Evolutionary conservation across 2,329 filamentous ascomycete species (phyloP).

Genomic region (Thelonectria rubi): DNA sequence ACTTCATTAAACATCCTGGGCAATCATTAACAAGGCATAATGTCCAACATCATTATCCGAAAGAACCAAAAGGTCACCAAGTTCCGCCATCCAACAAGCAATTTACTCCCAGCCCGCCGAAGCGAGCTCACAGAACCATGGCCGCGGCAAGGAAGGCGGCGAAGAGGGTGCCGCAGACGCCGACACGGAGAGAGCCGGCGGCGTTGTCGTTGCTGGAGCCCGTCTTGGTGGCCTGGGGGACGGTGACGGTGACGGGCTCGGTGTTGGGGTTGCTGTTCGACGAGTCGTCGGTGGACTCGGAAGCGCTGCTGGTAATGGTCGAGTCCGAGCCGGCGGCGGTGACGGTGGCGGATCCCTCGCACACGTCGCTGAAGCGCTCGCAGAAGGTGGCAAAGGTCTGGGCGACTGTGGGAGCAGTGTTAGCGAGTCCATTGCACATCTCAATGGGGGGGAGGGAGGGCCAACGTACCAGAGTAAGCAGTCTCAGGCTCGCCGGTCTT

Average conservation of each 20-base stretch:
- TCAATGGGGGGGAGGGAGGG: neutral
- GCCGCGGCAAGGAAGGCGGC: slow-evolving; percentile 36
- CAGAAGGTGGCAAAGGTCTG: slow-evolving; percentile 44
- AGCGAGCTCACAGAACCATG: slow-evolving; percentile 36
- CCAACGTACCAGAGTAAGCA: slow-evolving; percentile 41
- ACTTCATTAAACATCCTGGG: slow-evolving; percentile 37
- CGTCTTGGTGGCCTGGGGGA: slow-evolving; percentile 21
- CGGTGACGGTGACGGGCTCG: slow-evolving; percentile 36
- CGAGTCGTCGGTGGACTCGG: slow-evolving; percentile 17
- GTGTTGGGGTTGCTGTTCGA: neutral
- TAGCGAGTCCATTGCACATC: slow-evolving; percentile 14
- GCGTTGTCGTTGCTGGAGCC: slow-evolving; percentile 24
- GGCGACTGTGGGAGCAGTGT: slow-evolving; percentile 40
- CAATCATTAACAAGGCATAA: slow-evolving; percentile 32
- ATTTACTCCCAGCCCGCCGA: neutral
- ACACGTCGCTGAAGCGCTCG: slow-evolving; percentile 43
- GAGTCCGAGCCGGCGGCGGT: slow-evolving; percentile 20
- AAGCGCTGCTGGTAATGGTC: slow-evolving; percentile 21
- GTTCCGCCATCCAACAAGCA: neutral
- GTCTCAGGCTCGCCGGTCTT: slow-evolving; percentile 40
- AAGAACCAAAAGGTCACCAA: slow-evolving; percentile 8
- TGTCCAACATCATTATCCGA: slow-evolving; percentile 16
- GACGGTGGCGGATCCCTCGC: slow-evolving; percentile 25
- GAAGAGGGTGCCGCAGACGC: slow-evolving; percentile 34
- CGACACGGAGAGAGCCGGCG: slow-evolving; percentile 32